phyloP scores from a whole-genome alignment of 73 alveolate genomes.

The Paramecium caudatum region DNA sequence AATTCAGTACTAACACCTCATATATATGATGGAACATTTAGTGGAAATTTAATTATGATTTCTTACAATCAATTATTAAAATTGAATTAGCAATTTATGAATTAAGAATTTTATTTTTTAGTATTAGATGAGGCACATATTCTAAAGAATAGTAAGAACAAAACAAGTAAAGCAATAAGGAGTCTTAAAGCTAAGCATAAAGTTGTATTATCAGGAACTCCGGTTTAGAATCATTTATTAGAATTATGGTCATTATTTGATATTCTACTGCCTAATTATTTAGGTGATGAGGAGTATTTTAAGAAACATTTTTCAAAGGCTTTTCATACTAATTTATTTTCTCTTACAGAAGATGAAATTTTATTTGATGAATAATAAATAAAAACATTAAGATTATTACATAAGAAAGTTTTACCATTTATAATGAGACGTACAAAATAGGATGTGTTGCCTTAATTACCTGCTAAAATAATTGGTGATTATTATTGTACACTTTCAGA shows the following conservation, averaged over 20 bases:
- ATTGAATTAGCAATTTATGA: slow-evolving; percentile 70
- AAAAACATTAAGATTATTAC: slow-evolving; percentile 88
- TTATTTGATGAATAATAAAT: slow-evolving; percentile 89
- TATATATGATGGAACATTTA: slow-evolving; percentile 64
- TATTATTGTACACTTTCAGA: slow-evolving; percentile 89
- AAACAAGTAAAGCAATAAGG: slow-evolving; percentile 87
- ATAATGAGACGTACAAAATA: slow-evolving; percentile 96
- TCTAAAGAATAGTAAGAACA: slow-evolving; percentile 94
- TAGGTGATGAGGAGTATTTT: slow-evolving; percentile 97
- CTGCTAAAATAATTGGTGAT: slow-evolving; percentile 98
- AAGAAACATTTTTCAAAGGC: slow-evolving; percentile 92
- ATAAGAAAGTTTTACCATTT: slow-evolving; percentile 95
- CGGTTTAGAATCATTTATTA: slow-evolving; percentile 97
- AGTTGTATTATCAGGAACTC: slow-evolving; percentile 99
- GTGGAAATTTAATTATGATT: slow-evolving; percentile 49
- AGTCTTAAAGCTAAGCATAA: slow-evolving; percentile 92
- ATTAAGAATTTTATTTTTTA: slow-evolving; percentile 89
- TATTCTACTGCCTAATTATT: slow-evolving; percentile 98
- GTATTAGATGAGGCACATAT: slow-evolving; percentile 98
- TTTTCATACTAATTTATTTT: slow-evolving; percentile 83
- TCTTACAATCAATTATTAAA: slow-evolving; percentile 69
- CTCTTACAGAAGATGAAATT: slow-evolving; percentile 87
- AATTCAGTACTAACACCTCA: slow-evolving; percentile 84
- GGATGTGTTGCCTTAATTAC: slow-evolving; percentile 95
- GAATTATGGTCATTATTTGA: slow-evolving; percentile 99